These are phyloP conservation scores for Brachypodium distachyon DNA, from an alignment of 202 grass and related monocot species.

Conservation along the genomic window DNA sequence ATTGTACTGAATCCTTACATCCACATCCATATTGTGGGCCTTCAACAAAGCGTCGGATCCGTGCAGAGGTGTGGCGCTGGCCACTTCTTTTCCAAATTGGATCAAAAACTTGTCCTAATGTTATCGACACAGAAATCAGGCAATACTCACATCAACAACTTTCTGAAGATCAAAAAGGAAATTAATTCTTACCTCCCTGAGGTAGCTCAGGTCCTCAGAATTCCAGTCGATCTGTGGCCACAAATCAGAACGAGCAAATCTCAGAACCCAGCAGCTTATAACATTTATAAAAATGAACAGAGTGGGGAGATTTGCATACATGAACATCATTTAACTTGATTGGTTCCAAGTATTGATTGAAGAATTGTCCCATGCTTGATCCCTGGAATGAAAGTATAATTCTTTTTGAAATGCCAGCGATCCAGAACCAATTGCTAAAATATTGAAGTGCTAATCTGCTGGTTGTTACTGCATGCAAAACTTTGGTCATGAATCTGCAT, in stretches of 20 bases:
- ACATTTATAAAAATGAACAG: neutral
- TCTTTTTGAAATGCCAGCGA: conserved; percentile 16
- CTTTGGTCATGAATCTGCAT: neutral
- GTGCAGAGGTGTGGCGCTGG: conserved; percentile 57
- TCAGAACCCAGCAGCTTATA: conserved; percentile 1
- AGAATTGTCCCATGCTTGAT: conserved; percentile 98
- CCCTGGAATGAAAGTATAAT: conserved; percentile 54
- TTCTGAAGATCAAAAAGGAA: neutral
- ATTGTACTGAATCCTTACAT: conserved; percentile 73
- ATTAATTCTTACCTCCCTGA: conserved; percentile 61
- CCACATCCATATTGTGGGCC: conserved; percentile 53
- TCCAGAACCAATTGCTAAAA: conserved; percentile 1
- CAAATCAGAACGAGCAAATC: conserved; percentile 10
- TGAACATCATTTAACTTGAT: conserved; percentile 94
- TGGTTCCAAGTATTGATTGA: conserved; percentile 69
- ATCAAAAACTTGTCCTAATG: conserved; percentile 60
- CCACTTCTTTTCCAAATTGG: conserved; percentile 65
- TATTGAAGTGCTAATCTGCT: neutral
- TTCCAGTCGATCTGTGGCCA: conserved; percentile 82
- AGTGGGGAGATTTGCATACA: conserved; percentile 31
- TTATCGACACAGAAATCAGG: conserved; percentile 14
- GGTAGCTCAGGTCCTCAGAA: conserved; percentile 71
- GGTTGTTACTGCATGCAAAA: neutral
- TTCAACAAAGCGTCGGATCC: conserved; percentile 64
- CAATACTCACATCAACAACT: neutral